Base-by-base conservation (phyloP, 1,284 basidiomycete genomes). In the Gomphus bonarii region DNA sequence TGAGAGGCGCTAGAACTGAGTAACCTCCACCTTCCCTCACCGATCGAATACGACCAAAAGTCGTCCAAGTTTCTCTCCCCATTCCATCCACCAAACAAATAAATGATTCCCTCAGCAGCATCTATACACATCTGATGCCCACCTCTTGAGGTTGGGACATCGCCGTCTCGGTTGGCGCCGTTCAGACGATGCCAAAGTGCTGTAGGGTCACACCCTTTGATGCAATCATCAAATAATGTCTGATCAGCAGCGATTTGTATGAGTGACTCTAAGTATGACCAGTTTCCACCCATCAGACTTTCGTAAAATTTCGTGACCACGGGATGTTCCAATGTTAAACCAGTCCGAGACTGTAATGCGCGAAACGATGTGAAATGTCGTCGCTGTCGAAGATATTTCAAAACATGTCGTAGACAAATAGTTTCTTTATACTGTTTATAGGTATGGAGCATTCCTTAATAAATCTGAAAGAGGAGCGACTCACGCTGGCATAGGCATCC, bases 91-190 rank as follows among this genome's bases (percentile, higher is more conserved):
- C 90, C 90, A 59, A 89, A 82, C 16, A 92, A 73, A 65, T 91
- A 91, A 12, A 91, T 80, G 47, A 78, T 68, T 5, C 80, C 78
- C 40, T 77, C 76, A 11, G 75, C 73, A 31, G 77, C 70, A 65
- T 92, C 89, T 61, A 91, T 78, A 63, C 85, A 89, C 85, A 91
- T 88, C 25, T 87, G 82, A 62, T 91, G 88, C 0, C 89, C 90
- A 18, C 88, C 87, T 1, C 89, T 78, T 51, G 78, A 73, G 31
- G 75, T 72, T 3, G 86, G 66, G 0, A 76, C 67, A 62, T 84
- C 82, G 1, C 82, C 83, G 62, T 85, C 80, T 1, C 78, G 72
- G 58, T 84, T 78, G 18, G 77, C 73, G 30, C 77, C 81, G 33
- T 68, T 68, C 0, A 88, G 68, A 11, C 76, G 76, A 30, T 68